These are phyloP conservation scores for Boletus subcaerulescens DNA, from an alignment of 768 basidiomycete species.

Conservation along the genomic window DNA sequence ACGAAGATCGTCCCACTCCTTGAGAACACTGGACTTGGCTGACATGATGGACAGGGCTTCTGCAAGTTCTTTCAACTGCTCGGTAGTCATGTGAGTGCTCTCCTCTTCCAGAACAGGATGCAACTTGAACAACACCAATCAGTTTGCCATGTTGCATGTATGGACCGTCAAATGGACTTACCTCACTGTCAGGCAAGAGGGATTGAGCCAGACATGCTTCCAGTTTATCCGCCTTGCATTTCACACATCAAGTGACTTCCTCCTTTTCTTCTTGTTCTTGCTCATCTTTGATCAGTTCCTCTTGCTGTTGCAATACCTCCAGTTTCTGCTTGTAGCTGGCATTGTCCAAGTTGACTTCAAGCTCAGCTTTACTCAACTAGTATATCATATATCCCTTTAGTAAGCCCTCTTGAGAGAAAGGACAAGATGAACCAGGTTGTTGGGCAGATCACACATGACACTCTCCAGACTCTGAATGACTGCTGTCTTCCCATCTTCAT, in stretches of 20 bases:
- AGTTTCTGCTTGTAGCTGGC: conserved; percentile 98
- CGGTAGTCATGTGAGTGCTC: conserved; percentile 94
- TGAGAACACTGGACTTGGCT: conserved; percentile 90
- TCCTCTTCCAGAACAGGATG: conserved; percentile 58
- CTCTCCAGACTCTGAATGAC: conserved; percentile 82
- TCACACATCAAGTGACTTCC: conserved; percentile 84
- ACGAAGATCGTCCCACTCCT: conserved; percentile 91
- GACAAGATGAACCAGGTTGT: conserved; percentile 74
- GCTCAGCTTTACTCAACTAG: conserved; percentile 94
- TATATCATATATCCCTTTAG: neutral
- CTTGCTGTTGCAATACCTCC: conserved; percentile 96
- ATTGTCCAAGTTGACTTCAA: conserved; percentile 91
- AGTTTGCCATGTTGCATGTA: neutral
- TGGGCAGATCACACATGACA: conserved; percentile 89
- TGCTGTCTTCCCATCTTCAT: conserved; percentile 79
- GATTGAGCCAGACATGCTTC: conserved; percentile 79
- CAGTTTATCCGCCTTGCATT: conserved; percentile 74
- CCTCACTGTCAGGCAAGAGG: conserved; percentile 87
- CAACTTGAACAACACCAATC: conserved; percentile 40
- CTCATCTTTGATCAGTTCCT: conserved; percentile 99
- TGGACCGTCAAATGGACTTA: conserved; percentile 28
- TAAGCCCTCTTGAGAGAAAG: neutral
- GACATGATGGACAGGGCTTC: conserved; percentile 90
- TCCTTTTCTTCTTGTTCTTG: conserved; percentile 97
- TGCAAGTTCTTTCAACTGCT: conserved; percentile 91